Evolutionary conservation across 179 eudicot genomes (phyloP).

Genomic region (Silene coronaria): DNA sequence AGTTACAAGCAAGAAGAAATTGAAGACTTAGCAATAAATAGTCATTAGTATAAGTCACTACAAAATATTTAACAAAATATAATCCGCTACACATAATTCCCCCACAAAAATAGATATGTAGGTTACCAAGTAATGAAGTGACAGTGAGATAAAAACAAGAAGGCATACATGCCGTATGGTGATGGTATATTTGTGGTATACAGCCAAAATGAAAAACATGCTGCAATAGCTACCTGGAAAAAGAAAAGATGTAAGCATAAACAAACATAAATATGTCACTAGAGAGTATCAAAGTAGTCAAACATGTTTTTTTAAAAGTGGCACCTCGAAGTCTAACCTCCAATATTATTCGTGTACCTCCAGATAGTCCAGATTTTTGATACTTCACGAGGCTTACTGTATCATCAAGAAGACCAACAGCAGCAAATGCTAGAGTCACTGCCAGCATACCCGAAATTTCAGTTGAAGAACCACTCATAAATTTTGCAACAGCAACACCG

Average conservation of each 20-base stretch:
- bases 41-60: background rate
- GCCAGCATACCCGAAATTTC: constrained; percentile 60
- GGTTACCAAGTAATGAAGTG: constrained; percentile 48
- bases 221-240: constrained; percentile 64
- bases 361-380: constrained; percentile 44
- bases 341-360: constrained; percentile 45
- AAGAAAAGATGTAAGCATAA: constrained; percentile 16
- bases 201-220: constrained; percentile 69
- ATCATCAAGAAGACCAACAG: constrained; percentile 80
- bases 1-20: no score
- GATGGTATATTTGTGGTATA: constrained; percentile 55
- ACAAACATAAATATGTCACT: constrained; percentile 5
- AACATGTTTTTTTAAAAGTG: background rate
- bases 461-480: constrained; percentile 53
- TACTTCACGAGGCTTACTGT: constrained; percentile 41
- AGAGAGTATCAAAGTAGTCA: background rate
- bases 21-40: background rate
- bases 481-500: constrained; percentile 67
- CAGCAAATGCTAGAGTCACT: constrained; percentile 67
- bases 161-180: constrained; percentile 86
- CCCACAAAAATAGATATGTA: constrained; percentile 34
- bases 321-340: constrained; percentile 48
- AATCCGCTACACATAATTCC: constrained; percentile 14
- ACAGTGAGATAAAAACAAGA: constrained; percentile 56
- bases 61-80: background rate